Base-by-base conservation (phyloP, 768 basidiomycete genomes). In the Leccinellum rugosiceps region DNA sequence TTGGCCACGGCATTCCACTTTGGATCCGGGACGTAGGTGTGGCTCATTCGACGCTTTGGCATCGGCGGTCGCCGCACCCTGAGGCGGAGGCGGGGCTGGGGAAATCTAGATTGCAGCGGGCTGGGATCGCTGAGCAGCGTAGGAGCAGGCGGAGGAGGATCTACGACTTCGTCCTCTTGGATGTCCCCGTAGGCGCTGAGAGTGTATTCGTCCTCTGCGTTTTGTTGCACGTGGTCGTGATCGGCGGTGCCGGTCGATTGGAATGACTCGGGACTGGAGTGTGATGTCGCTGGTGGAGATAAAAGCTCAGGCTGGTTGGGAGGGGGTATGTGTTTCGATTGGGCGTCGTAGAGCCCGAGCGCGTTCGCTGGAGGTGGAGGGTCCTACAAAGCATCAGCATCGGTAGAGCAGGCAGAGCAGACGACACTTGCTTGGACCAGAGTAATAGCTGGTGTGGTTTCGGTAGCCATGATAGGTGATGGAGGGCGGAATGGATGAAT, bases 101-200 rank as follows among this genome's bases (percentile, higher is more conserved):
- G 49, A 14, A 17, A 6, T 28, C n/a, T 59, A 1, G 55, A 30
- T 10, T 55, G 57, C 17, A 61, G 35, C 3, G 30, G 32, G 6
- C 31, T 17, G 1, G 44, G 38, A n/a, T 10, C 3, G 19, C 8
- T 32, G 19, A 19, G 3, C 13, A 3, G 31, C 14, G 56, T 8
- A 13, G 56, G 35, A 23, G 50, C 8, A 1, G 55, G 49, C 3
- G 62, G 68, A 0, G 75, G 75, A 4, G 78, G 58, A 30, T 74
- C 74, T 26, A 74, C 68, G 25, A 70, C 61, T 45, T 77, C 75
- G 23, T 74, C 65, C 1, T 77, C 67, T 1, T 78, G 78, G 25
- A 80, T 75, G 25, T 82, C 78, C 8, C 82, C 80, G 41, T 72
- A 81, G 13, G 71, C 77, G 26, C 67, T 72, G 44, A 83, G 61